Evolutionary conservation across 2,329 filamentous ascomycete genomes (phyloP).

Genomic region (Colletotrichum sp.): DNA sequence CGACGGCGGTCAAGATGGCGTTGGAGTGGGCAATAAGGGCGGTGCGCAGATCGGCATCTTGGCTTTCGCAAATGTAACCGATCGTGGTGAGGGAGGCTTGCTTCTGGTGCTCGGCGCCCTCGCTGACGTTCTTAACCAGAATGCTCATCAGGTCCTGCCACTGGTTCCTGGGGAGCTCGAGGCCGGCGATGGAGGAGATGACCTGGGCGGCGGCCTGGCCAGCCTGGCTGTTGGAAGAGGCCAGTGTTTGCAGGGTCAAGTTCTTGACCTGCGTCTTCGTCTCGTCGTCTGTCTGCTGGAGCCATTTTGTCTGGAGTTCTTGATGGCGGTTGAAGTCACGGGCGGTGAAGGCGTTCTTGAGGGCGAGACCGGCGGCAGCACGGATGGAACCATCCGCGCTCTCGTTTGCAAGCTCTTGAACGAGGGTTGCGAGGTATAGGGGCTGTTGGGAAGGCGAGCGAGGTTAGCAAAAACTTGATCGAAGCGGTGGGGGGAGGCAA

Average conservation of each 20-base stretch:
- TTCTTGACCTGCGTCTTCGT: conserved; percentile 90
- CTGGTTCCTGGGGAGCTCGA: conserved; percentile 91
- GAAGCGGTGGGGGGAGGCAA: conserved; percentile 2
- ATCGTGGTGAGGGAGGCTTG: conserved; percentile 95
- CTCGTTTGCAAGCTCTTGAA: conserved; percentile 93
- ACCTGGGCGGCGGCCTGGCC: conserved; percentile 93
- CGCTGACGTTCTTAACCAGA: conserved; percentile 91
- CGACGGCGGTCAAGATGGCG: conserved; percentile 95
- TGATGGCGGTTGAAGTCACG: conserved; percentile 87
- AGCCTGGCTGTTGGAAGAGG: conserved; percentile 79
- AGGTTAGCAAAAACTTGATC: conserved; percentile 28
- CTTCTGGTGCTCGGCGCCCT: conserved; percentile 86
- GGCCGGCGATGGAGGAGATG: conserved; percentile 90
- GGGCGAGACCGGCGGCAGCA: conserved; percentile 91
- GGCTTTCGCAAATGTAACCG: conserved; percentile 97
- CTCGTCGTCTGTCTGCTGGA: conserved; percentile 78
- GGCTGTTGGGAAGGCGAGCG: conserved; percentile 60
- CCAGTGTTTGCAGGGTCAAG: conserved; percentile 85
- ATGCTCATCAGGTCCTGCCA: conserved; percentile 91
- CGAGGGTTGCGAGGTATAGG: conserved; percentile 90
- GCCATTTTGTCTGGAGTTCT: conserved; percentile 93
- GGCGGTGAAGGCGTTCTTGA: conserved; percentile 98
- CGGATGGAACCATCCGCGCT: conserved; percentile 82
- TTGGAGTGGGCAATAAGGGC: conserved; percentile 89
- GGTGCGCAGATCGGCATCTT: conserved; percentile 84